A percentile compares a stretch with the other conserved stretches of the same genome.
phyloP scores from a whole-genome alignment of 345 rosid genomes.

The Alliaria petiolata region DNA sequence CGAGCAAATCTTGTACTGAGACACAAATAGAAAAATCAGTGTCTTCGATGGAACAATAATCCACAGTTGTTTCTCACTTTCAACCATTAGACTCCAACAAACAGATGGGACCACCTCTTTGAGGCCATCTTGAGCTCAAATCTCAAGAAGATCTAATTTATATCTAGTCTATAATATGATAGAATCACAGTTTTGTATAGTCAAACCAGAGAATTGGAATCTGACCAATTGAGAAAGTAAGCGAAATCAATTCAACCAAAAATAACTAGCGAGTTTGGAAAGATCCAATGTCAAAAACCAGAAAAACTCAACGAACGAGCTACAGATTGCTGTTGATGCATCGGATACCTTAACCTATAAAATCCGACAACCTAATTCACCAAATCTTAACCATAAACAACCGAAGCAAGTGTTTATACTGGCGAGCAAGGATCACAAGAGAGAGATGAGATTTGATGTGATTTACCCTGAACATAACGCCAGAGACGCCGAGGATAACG shows the following conservation, averaged over 20 bases:
- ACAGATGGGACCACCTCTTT: not conserved
- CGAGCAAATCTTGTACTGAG: constrained; percentile 92
- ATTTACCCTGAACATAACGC: constrained; percentile 90
- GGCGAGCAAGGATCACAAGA: not conserved
- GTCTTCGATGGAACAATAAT: not conserved
- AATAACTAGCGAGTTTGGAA: not conserved
- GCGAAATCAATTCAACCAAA: not conserved
- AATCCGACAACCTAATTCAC: not conserved
- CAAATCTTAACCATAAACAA: not conserved
- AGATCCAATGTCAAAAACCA: not conserved
- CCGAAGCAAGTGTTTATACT: not conserved
- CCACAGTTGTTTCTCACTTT: not conserved
- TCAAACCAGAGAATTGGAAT: not conserved
- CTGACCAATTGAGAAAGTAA: not conserved
- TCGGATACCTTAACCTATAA: not conserved
- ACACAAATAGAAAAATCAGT: not conserved
- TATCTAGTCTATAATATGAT: not conserved
- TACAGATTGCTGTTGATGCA: not conserved
- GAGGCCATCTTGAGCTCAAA: not conserved
- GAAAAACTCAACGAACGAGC: not conserved
- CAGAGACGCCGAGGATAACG: constrained; percentile 78
- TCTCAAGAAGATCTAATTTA: not conserved
- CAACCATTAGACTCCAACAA: not conserved
- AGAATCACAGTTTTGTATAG: not conserved
- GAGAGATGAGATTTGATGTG: not conserved